Percentiles rank a stretch among this genome's conserved stretches.
These are phyloP conservation scores for Termitomyces eurrhizus DNA, from an alignment of 768 basidiomycete genomes.

Conservation along the genomic window DNA sequence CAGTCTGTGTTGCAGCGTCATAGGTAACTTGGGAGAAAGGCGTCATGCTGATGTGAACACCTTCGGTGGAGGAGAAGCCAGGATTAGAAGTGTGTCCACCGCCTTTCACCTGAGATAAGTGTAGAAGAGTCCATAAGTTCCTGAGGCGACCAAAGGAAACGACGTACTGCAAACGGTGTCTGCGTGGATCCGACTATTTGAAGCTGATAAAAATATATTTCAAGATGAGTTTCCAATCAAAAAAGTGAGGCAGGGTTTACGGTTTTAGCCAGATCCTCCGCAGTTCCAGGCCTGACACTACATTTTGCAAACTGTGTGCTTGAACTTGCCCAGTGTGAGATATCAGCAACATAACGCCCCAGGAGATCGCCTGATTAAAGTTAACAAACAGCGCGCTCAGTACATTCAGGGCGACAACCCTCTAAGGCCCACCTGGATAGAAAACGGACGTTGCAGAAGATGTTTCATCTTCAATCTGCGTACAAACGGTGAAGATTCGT, in stretches of 20 bases:
- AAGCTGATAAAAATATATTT: conserved; percentile 31
- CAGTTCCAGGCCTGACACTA: conserved; percentile 54
- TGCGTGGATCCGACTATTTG: conserved; percentile 36
- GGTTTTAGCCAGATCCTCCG: conserved; percentile 45
- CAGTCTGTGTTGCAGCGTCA: conserved; percentile 34
- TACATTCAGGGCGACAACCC: not conserved
- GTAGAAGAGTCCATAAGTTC: not conserved
- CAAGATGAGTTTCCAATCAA: not conserved
- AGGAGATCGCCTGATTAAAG: conserved; percentile 15
- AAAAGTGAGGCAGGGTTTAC: conserved; percentile 26
- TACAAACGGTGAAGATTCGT: conserved; percentile 25
- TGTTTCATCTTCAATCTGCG: conserved; percentile 31
- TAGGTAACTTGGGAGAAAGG: conserved; percentile 44
- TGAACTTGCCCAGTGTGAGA: conserved; percentile 49
- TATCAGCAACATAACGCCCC: conserved; percentile 34
- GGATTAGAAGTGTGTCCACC: conserved; percentile 55
- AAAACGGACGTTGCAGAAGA: conserved; percentile 45
- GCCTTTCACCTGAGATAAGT: conserved; percentile 47
- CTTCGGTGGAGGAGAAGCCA: conserved; percentile 56
- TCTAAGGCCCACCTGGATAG: conserved; percentile 29
- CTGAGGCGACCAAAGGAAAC: not conserved
- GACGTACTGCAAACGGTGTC: conserved; percentile 53
- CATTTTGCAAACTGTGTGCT: conserved; percentile 45
- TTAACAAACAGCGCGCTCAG: not conserved
- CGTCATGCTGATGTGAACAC: conserved; percentile 55